Base-by-base conservation (phyloP, 2,329 filamentous ascomycete genomes). In the Fusarium oxysporum region DNA sequence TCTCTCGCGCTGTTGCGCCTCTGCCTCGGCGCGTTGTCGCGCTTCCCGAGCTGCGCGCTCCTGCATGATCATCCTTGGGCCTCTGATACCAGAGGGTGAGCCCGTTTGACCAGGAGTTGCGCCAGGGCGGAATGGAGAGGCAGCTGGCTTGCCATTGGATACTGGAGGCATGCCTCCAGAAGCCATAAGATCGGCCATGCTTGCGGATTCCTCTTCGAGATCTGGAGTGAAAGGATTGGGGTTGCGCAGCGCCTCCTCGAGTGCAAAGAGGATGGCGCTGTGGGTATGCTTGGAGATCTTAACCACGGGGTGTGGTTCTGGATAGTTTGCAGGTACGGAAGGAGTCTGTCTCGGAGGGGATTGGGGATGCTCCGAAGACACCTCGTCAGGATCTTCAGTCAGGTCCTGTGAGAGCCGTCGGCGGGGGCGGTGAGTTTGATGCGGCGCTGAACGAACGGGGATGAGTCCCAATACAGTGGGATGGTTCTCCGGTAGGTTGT, bases 31-130 rank as follows among this genome's bases (percentile, higher is more conserved):
- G 75, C 89, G 88, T 71, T 90, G 88, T 65, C 92, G 86, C 32
- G 92, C 90, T 81, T 97, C 94, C 70, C 95, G 89, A 73, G 93
- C 93, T 62, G 89, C 88, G 63, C 95, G 91, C 80, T 95, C 92
- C 82, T 93, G 91, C 95, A 98, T 97, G 78, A 98, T 96, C 84
- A 96, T 93, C 73, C 93, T 91, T 21, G 96, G 96, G 40, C 95
- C 95, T 75, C 92, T 90, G 68, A 98, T 93, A 32, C 92, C 91
- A 66, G 87, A 86, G 14, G 88, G 88, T 19, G 88, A 90, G 73
- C 86, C 85, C 32, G 86, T 86, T 60, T 87, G 86, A 25, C 83
- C 82, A 38, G 88, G 85, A 6, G 85, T 82, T n/a, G 85, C 83
- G 4, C 85, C 83, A 35, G 85, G 84, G 54, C 86, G 84, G 35